Evolutionary conservation across 768 basidiomycete genomes (phyloP), one percentile per base, ranked within the genome.

Genomic region (Serendipita sp.): DNA sequence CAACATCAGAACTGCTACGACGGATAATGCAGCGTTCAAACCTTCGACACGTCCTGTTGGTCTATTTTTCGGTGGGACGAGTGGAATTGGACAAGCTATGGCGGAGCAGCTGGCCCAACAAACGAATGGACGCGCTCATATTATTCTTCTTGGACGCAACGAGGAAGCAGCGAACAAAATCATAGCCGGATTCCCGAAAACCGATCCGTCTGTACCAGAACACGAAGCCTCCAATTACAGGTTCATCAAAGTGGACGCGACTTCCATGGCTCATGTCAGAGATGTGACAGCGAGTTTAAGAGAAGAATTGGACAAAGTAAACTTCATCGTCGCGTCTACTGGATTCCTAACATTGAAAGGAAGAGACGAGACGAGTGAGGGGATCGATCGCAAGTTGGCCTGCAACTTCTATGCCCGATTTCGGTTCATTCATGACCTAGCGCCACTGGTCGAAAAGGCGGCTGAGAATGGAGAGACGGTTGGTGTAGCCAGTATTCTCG

Each of bases 341-440:
- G 82, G 81, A 0, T 69, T 78, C 41, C 63, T 81, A 47, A 74
- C 74, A 8, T 56, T 78, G 53, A 68, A 69, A 3, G 76, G 79
- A 24, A 24, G 24, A 24, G 24, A 24, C 24, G 24, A 24, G 24
- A 24, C 24, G 24, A 24, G 24, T 24, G 24, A 24, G 24, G 24
- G 24, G 24, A 24, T 24, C 24, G 24, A 24, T 24, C 24, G 24
- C 24, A 24, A 54, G 68, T 70, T 79, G 18, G 78, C 76, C 35
- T 64, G 80, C 64, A 76, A 80, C 64, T 82, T 82, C 69, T 83
- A 83, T 68, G 73, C 77, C 28, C 72, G 82, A 44, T 81, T 78
- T 79, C 76, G 75, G 65, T 81, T 83, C 68, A 74, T 76, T 2
- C 66, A 74, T n/a, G 79, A 80, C 32, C 70, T 83, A 3, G 54